Conservation (phyloP, 148 eudicot genomes). For the Vaccinium corymbosum region DNA sequence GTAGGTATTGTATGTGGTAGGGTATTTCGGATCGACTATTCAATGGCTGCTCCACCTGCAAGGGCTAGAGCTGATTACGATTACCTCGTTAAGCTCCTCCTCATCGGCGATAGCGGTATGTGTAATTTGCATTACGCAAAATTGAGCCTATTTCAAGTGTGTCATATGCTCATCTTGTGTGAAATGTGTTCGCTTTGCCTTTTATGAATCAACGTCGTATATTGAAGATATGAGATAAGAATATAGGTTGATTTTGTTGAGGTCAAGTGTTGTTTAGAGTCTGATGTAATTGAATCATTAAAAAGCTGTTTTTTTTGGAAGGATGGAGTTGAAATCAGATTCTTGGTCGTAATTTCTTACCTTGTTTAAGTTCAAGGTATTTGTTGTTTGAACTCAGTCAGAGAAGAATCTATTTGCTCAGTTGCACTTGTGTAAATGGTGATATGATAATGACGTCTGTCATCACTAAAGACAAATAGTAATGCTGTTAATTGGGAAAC, state of each 20-base stretch:
- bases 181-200: not conserved
- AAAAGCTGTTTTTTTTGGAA: not conserved
- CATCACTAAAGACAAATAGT: not conserved
- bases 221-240: not conserved
- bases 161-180: not conserved
- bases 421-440: not conserved
- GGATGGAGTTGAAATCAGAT: slow-evolving; percentile 15
- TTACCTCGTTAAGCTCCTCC: slow-evolving; percentile 82
- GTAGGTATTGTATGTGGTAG: slow-evolving; percentile 11
- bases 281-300: slow-evolving; percentile 3
- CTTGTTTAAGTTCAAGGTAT: not conserved
- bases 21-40: slow-evolving; percentile 28
- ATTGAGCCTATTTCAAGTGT: not conserved
- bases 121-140: slow-evolving; percentile 9
- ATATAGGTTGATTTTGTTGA: not conserved
- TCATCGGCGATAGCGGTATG: slow-evolving; percentile 90
- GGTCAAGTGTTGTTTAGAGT: not conserved
- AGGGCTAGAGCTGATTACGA: slow-evolving; percentile 96
- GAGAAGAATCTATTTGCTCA: not conserved
- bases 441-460: not conserved
- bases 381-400: not conserved
- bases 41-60: slow-evolving; percentile 94
- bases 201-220: not conserved
- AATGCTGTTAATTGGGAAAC: not conserved
- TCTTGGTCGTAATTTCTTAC: not conserved